Evolutionary conservation across 2,329 filamentous ascomycete species (phyloP), one percentile per base, ranked within the genome.

Genomic region (Kalaharituber pfeilii): DNA sequence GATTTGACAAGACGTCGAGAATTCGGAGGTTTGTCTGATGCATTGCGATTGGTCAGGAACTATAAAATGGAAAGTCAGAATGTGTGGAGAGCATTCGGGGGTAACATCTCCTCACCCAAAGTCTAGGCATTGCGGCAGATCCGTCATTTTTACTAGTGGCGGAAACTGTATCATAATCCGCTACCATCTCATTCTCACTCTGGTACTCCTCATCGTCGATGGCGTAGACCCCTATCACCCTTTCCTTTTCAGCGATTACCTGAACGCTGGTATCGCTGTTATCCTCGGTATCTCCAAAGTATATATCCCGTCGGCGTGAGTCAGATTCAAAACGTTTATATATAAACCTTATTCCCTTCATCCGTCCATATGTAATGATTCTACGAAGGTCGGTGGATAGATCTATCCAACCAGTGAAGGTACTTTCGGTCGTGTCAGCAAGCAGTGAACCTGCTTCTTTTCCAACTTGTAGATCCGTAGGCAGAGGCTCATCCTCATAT

Each of bases 301-400:
- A 61, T 13, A 33, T 57, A 52, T 60, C 57, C 24, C 51, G 56
- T n/a, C 42, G 29, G 22, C 15, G 36, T n/a, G 27, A 15, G 28
- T 53, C 47, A 11, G 26, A 24, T n/a, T n/a, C n/a, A n/a, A n/a
- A n/a, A n/a, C n/a, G n/a, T n/a, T n/a, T n/a, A 24, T 57, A 62
- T 5, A 57, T 55, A 33, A 63, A 61, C 28, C 54, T 56, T 15
- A 63, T 61, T 2, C 61, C 61, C 25, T 56, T 53, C 60, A 63
- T 62, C 7, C 53, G 53, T 7, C 60, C 53, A 42, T 60, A 62
- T 33, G 58, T 59, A 8, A 51, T 57, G 42, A 63, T 51, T 30
- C 42, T 52, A 27, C 44, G 27, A 18, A 63, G 28, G 9, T 22
- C 24, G n/a, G 47, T 52, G 9, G 53, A 22, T 24, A 60, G 39